Evolutionary conservation across 805 yeast species (phyloP).

Genomic region (Metschnikowia lunata): DNA sequence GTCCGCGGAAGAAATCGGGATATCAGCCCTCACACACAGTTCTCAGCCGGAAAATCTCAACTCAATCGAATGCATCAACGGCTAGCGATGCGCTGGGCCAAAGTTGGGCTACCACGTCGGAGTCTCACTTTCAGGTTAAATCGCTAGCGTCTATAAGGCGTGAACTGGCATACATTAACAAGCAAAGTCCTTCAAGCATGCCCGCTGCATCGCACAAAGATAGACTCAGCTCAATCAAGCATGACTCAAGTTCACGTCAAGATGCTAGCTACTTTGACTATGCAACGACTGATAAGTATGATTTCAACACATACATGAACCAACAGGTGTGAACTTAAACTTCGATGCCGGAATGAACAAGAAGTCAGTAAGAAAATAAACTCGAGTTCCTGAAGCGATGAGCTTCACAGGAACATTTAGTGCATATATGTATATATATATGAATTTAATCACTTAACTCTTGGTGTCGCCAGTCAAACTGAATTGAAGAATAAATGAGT

Average conservation of each 20-base stretch:
- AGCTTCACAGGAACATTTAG: no score
- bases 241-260: neutral
- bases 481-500: no score
- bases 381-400: no score
- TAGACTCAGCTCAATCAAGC: neutral
- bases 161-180: conserved; percentile 2
- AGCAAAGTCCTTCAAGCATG: neutral
- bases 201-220: neutral
- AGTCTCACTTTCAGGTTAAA: conserved; percentile 15
- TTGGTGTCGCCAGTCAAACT: no score
- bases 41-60: conserved; percentile 3
- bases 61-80: conserved; percentile 10
- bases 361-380: no score
- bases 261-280: conserved; percentile 36
- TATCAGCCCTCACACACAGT: no score
- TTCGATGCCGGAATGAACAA: no score
- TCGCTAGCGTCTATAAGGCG: conserved; percentile 6
- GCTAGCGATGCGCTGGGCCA: conserved; percentile 11
- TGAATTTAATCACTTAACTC: no score
- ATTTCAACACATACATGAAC: conserved; percentile 36
- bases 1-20: neutral
- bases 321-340: conserved; percentile 13
- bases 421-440: no score
- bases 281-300: conserved; percentile 27
- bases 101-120: conserved; percentile 18